Evolutionary conservation across 805 yeast species (phyloP), one percentile per base, ranked within the genome.

Genomic region (Lipomyces yamanashiensis): DNA sequence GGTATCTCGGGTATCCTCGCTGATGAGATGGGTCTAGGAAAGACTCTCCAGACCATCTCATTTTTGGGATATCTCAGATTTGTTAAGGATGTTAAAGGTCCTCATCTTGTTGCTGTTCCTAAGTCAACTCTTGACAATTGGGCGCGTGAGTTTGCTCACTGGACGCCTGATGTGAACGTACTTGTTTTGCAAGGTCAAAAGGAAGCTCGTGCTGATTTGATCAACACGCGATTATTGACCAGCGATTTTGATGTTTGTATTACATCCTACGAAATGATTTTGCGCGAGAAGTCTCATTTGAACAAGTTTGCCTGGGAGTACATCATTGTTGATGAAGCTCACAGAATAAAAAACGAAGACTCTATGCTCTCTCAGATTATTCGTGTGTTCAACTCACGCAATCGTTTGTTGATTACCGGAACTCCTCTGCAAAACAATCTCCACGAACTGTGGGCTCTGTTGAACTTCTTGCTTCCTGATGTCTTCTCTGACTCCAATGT

Each of bases 11-110:
- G 99, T 21, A 95, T 93, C 52, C 78, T 93, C 55, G 99, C 99
- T 12, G 99, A 93, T 77, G 99, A 93, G 75, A 93, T 95, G 99
- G 99, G 99, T 2, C 81, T 93, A 47, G 99, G 99, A 61, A 93
- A 93, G 76, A 93, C 99, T 5, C 79, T 95, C 61, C 99, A 93
- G 77, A 93, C 98, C 0, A 91, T 93, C 53, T 85, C 98, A 1
- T 95, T 93, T 71, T 78, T 93, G 54, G 98, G 98, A 0, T 91
- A 89, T 74, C 77, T 95, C 64, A 83, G 98, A 67, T 91, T 90
- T 73, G 80, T 87, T 59, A 86, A 86, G 71, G 83, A 85, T 36
- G 83, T 92, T 15, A 88, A 87, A 66, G 99, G 99, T 0, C 99
- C 99, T 0, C 90, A 88, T 72, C 84, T 95, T 52, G 86, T 95